A percentile compares a stretch with the other conserved stretches of the same genome.
Conservation (phyloP, 768 basidiomycete species). For the Rhizopogon sp. region DNA sequence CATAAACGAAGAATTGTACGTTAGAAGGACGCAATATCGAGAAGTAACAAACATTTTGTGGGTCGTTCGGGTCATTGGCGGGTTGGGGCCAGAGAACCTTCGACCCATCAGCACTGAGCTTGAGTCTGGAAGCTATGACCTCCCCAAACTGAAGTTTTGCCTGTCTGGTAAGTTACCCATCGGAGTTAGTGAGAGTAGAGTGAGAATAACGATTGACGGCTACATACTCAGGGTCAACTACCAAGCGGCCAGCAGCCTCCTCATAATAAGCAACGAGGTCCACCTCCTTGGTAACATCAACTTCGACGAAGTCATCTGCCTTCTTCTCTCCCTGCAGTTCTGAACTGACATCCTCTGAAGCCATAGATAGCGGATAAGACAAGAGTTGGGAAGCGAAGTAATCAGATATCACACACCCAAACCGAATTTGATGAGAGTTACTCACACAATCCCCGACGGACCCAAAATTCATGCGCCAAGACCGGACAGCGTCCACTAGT, state of each 20-base stretch:
- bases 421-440: background rate
- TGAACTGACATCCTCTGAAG: background rate
- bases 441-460: background rate
- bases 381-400: background rate
- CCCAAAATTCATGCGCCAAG: no score
- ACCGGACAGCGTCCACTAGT: no score
- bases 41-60: conserved; percentile 41
- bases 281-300: conserved; percentile 13
- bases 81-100: conserved; percentile 56
- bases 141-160: conserved; percentile 48
- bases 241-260: conserved; percentile 51
- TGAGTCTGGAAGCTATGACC: conserved; percentile 37
- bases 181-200: background rate
- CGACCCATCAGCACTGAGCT: conserved; percentile 39
- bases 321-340: background rate
- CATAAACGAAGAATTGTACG: background rate
- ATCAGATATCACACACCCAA: background rate
- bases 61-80: conserved; percentile 42
- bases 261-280: conserved; percentile 46
- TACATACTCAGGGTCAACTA: conserved; percentile 57
- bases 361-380: background rate
- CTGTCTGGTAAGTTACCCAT: conserved; percentile 25
- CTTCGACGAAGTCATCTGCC: background rate
- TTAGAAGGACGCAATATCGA: background rate
- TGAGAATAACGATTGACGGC: background rate